Base-by-base conservation (phyloP, 306 rosid species). In the Dalbergia oliveri region DNA sequence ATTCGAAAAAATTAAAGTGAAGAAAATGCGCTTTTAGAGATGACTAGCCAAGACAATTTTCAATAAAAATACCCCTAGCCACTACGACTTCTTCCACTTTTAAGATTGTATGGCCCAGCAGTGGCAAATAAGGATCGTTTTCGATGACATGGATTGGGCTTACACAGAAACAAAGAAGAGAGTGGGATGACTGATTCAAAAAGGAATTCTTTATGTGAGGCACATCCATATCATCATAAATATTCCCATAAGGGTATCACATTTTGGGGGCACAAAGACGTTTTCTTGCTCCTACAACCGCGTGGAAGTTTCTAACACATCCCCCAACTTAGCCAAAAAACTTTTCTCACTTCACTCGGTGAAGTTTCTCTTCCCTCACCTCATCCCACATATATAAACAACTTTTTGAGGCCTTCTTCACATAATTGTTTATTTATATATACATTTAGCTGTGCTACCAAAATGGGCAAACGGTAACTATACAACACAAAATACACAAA, bases 221-320 rank as follows among this genome's bases (percentile, higher is more conserved):
- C 41, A 34, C 35, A 13, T 37, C 35, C 21, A 35, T 4, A 74
- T n/a, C 21, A 34, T 9, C 15, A 75, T 57, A 53, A 56, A 15
- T 23, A 56, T 43, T 11, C 18, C 8, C n/a, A 47, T 41, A 43
- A 39, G 8, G 18, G 4, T 3, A 18, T 2, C 72, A 54, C 57
- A n/a, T 41, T 53, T 51, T 19, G 21, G 14, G 57, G 58, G 78
- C 83, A 53, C 34, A 39, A 14, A 18, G 53, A 76, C 72, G 31
- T 45, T 21, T 53, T 73, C 88, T 73, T 81, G 63, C 80, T n/a
- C 35, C 50, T 60, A 9, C 23, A 85, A 89, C 75, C 97, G 97
- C 91, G 97, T 91, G 60, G 76, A 83, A 77, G 83, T 59, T 79
- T 86, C 73, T 44, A 79, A 69, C 84, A n/a, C 5, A 74, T 5